These are phyloP conservation scores for Globisporangium rhizosaccharum DNA, from an alignment of 352 stramenopile genomes.

Conservation along the genomic window DNA sequence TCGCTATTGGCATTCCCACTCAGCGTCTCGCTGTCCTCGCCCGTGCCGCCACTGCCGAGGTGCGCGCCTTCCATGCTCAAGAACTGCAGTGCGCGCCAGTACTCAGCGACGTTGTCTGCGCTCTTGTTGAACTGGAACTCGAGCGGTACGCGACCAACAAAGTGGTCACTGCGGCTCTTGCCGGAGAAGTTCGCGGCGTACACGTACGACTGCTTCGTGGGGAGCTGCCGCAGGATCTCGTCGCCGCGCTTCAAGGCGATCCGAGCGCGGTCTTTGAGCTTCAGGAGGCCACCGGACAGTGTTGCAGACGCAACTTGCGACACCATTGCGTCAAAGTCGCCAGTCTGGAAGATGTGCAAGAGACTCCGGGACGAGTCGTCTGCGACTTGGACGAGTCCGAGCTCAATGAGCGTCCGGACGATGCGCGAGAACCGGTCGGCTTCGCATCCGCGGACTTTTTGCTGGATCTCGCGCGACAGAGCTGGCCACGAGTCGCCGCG, in stretches of 20 bases:
- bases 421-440: conserved; percentile 66
- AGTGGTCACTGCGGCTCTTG: conserved; percentile 45
- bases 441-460: conserved; percentile 67
- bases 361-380: conserved; percentile 50
- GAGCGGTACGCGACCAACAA: conserved; percentile 49
- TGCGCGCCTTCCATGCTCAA: conserved; percentile 60
- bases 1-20: conserved; percentile 53
- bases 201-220: conserved; percentile 50
- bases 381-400: conserved; percentile 53
- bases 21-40: conserved; percentile 25
- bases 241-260: conserved; percentile 55
- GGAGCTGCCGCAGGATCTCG: conserved; percentile 45
- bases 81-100: conserved; percentile 71
- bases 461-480: conserved; percentile 26
- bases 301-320: conserved; percentile 73
- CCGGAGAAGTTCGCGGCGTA: conserved; percentile 56
- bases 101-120: conserved; percentile 44
- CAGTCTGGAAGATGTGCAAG: conserved; percentile 47
- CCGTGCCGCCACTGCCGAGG: conserved; percentile 26
- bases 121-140: conserved; percentile 34
- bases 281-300: conserved; percentile 60
- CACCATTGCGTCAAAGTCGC: conserved; percentile 72
- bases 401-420: conserved; percentile 62
- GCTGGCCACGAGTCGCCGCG: conserved; percentile 45
- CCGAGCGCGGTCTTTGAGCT: conserved; percentile 35